Percentiles rank a stretch among this genome's conserved stretches.
Conservation (phyloP, 1,284 basidiomycete species). For the Naganishia liquefaciens region DNA sequence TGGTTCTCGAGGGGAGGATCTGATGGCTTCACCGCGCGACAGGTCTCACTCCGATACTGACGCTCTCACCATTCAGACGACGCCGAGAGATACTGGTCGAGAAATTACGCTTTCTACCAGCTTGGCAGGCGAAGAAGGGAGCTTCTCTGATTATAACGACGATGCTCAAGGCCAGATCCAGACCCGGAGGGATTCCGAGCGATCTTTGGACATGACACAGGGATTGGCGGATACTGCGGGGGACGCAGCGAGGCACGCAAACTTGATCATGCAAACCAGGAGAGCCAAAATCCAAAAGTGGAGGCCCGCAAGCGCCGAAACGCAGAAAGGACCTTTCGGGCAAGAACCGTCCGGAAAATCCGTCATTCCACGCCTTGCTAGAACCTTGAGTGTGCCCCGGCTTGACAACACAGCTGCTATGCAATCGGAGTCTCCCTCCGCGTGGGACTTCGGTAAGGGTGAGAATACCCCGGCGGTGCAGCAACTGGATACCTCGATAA, state of each 20-base stretch:
- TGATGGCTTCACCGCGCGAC: background rate
- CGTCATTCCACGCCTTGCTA: conserved; percentile 6
- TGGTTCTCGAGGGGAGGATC: background rate
- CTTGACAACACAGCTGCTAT: background rate
- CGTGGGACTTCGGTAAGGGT: conserved; percentile 3
- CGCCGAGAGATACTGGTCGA: background rate
- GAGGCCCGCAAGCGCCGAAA: conserved; percentile 45
- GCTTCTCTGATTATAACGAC: background rate
- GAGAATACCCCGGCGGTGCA: background rate
- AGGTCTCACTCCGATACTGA: conserved; percentile 5
- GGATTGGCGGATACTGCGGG: conserved; percentile 40
- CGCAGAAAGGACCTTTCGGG: background rate
- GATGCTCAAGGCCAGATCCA: too few relatives aligned
- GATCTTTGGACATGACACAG: conserved; percentile 13
- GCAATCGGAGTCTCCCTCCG: conserved; percentile 1
- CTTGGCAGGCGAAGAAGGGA: background rate
- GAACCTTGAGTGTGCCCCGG: conserved; percentile 19
- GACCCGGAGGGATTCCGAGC: conserved; percentile 29
- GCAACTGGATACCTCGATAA: background rate
- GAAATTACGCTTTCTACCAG: conserved; percentile 6
- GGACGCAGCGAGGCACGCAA: conserved; percentile 58
- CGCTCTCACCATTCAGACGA: background rate
- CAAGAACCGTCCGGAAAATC: background rate
- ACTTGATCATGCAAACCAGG: conserved; percentile 59
- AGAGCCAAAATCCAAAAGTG: conserved; percentile 60